These are phyloP conservation scores for Globisporangium recalcitrans DNA, from an alignment of 352 stramenopile genomes.

Conservation along the genomic window DNA sequence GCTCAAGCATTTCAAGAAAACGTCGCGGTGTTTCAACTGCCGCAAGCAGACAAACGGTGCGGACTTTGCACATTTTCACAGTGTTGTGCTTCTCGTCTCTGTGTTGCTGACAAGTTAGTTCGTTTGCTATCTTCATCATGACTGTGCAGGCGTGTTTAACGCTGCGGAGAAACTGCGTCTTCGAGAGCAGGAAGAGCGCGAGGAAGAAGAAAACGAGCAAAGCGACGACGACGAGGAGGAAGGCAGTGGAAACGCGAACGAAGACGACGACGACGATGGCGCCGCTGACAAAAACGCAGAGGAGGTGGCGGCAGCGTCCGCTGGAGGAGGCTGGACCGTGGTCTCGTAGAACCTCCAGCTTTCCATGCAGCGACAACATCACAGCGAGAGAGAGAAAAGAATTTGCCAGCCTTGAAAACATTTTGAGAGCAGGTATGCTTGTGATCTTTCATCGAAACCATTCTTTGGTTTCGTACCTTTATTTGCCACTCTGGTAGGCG, in stretches of 20 bases:
- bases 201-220: conserved; percentile 13
- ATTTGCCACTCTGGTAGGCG: no score
- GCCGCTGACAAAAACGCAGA: neutral
- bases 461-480: no score
- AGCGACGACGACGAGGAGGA: conserved; percentile 16
- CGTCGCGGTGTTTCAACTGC: conserved; percentile 90
- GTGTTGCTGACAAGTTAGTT: no score
- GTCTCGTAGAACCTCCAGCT: conserved; percentile 4
- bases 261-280: neutral
- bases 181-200: conserved; percentile 33
- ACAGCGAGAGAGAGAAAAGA: no score
- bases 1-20: conserved; percentile 80
- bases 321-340: conserved; percentile 14
- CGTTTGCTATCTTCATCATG: no score
- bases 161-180: conserved; percentile 74
- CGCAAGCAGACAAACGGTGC: conserved; percentile 90
- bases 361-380: neutral
- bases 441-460: no score
- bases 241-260: neutral
- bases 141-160: conserved; percentile 76
- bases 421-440: no score
- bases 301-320: neutral
- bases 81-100: no score
- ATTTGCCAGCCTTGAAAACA: no score
- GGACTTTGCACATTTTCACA: neutral